Evolutionary conservation across 2,329 filamentous ascomycete genomes (phyloP).

Genomic region (Ophiostoma novo-ulmi): DNA sequence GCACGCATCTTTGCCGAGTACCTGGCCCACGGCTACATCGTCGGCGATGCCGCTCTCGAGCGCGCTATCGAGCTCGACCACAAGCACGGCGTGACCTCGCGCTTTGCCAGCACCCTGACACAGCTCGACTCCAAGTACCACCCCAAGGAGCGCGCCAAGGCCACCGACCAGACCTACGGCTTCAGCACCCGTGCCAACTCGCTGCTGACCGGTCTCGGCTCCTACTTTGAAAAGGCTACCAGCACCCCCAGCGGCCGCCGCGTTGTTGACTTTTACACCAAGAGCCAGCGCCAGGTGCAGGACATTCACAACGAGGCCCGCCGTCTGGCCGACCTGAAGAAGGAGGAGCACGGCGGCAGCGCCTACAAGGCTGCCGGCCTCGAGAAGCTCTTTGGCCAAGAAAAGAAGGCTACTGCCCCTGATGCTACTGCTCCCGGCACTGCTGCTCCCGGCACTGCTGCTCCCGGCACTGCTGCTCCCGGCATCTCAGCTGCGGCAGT

Average conservation of each 20-base stretch:
- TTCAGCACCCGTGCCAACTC: constrained; percentile 67
- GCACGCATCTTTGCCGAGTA: constrained; percentile 93
- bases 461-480: background rate
- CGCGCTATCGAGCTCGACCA: constrained; percentile 81
- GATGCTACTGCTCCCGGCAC: background rate
- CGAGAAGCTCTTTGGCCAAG: constrained; percentile 51
- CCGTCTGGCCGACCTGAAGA: constrained; percentile 83
- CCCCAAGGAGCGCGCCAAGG: constrained; percentile 78
- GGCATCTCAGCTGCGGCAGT: background rate
- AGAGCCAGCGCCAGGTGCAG: constrained; percentile 79
- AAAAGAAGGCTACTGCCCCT: constrained; percentile 23
- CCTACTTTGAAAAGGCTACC: constrained; percentile 92
- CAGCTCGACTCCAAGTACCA: constrained; percentile 81
- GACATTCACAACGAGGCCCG: constrained; percentile 91
- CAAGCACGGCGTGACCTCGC: constrained; percentile 76
- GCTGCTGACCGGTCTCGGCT: constrained; percentile 61
- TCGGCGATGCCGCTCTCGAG: constrained; percentile 71
- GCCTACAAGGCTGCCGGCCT: constrained; percentile 56
- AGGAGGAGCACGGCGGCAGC: constrained; percentile 54
- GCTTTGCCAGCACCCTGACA: constrained; percentile 71
- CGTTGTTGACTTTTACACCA: constrained; percentile 80
- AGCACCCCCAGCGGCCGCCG: constrained; percentile 84
- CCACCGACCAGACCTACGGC: constrained; percentile 78
- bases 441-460: background rate
- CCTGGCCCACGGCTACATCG: constrained; percentile 85